These are phyloP conservation scores for Fusarium tricinctum DNA, from an alignment of 2,329 filamentous ascomycete genomes.

Conservation along the genomic window DNA sequence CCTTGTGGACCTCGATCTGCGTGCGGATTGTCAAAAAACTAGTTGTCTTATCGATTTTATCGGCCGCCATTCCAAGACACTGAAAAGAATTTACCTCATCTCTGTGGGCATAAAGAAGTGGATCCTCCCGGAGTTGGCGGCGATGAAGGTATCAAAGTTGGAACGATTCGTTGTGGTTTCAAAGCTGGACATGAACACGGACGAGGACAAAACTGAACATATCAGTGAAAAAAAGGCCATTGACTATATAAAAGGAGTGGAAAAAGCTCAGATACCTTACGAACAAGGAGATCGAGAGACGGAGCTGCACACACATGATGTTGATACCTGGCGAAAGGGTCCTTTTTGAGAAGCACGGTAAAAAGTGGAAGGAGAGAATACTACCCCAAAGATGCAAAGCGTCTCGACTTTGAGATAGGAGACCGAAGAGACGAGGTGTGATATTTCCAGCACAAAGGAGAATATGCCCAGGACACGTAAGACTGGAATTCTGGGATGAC, in stretches of 20 bases:
- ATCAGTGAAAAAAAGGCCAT: conserved; percentile 5
- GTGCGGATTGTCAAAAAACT: no score
- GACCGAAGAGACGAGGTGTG: conserved; percentile 16
- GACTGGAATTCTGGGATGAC: conserved; percentile 19
- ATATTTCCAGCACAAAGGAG: conserved; percentile 13
- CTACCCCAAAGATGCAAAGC: not conserved
- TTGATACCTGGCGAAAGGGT: not conserved
- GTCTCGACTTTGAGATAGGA: not conserved
- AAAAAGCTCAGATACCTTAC: not conserved
- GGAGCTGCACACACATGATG: conserved; percentile 5
- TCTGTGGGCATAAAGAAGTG: not conserved
- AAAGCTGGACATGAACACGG: not conserved
- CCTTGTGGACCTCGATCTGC: not conserved
- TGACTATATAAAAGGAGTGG: not conserved
- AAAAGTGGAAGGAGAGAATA: conserved; percentile 13
- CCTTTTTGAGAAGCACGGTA: conserved; percentile 2
- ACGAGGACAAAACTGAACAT: not conserved
- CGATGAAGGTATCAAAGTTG: not conserved
- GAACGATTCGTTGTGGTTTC: conserved; percentile 15
- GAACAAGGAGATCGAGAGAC: not conserved
- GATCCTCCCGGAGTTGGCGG: not conserved
- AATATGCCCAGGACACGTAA: conserved; percentile 11
- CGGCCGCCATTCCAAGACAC: conserved; percentile 5
- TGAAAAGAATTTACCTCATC: conserved; percentile 6
- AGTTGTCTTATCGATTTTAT: not conserved